These are phyloP conservation scores for Plantago coronopus DNA, from an alignment of 305 asterid genomes.

Conservation along the genomic window DNA sequence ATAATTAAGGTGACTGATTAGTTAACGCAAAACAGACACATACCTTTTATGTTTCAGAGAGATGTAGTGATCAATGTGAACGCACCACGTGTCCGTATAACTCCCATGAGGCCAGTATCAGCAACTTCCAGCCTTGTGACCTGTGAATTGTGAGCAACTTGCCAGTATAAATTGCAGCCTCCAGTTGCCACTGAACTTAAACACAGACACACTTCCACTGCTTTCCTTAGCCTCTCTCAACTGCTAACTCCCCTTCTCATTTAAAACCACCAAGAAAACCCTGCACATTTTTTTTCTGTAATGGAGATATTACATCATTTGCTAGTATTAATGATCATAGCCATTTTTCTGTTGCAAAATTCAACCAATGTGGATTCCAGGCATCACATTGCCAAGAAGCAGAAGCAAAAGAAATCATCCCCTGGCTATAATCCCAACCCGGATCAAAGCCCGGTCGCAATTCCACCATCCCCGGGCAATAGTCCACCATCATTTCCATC, in stretches of 20 bases:
- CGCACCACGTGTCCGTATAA: conserved; percentile 37
- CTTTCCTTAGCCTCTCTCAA: too few species aligned
- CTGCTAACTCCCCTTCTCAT: background rate
- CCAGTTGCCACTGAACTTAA: background rate
- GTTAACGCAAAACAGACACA: too few species aligned
- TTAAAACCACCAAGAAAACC: background rate
- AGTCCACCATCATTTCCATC: conserved; percentile 40
- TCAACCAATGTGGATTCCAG: conserved; percentile 40
- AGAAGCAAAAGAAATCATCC: conserved; percentile 27
- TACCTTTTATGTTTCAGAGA: too few species aligned
- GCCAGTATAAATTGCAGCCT: conserved; percentile 39
- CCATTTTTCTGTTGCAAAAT: conserved; percentile 24
- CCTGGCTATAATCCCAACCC: conserved; percentile 34
- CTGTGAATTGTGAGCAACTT: conserved; percentile 5
- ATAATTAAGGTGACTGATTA: too few species aligned
- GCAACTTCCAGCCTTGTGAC: conserved; percentile 9
- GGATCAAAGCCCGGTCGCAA: conserved; percentile 15
- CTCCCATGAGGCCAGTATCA: too few species aligned
- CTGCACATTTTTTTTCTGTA: background rate
- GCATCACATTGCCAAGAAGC: conserved; percentile 39
- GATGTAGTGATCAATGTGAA: conserved; percentile 30
- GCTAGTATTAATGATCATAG: conserved; percentile 16
- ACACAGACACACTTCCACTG: too few species aligned
- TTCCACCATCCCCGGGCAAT: conserved; percentile 16
- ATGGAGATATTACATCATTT: conserved; percentile 31